Evolutionary conservation across 441 rosid species (phyloP).

Genomic region (Populus hybrid): DNA sequence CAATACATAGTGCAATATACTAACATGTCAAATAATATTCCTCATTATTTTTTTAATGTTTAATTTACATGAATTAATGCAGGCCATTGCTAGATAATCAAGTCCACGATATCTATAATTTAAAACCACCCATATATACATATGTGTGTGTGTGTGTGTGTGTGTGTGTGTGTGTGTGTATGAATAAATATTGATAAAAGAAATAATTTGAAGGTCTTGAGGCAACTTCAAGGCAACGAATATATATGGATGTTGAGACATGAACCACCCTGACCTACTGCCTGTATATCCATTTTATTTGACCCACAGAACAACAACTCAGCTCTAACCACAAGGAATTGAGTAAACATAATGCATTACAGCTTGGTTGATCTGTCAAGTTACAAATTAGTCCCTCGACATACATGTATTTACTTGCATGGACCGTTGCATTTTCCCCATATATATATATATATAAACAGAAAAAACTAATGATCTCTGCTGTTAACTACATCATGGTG

Average conservation of each 20-base stretch:
- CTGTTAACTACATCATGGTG: background rate
- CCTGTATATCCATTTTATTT: conserved; percentile 18
- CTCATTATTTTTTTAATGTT: background rate
- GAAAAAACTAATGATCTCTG: background rate
- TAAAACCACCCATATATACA: too few species aligned
- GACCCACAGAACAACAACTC: conserved; percentile 13
- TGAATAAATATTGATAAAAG: background rate
- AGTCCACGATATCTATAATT: background rate
- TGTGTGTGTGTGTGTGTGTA: too few species aligned
- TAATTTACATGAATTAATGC: too few species aligned
- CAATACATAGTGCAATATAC: too few species aligned
- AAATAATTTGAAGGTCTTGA: conserved; percentile 22
- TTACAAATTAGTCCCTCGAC: conserved; percentile 14
- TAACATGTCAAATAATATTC: too few species aligned
- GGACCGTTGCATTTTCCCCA: background rate
- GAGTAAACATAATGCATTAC: background rate
- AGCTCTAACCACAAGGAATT: background rate
- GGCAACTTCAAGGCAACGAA: conserved; percentile 32
- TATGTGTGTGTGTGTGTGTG: too few species aligned
- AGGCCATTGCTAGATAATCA: too few species aligned
- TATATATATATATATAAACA: too few species aligned
- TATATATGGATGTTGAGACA: conserved; percentile 38
- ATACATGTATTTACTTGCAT: background rate
- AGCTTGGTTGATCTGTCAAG: conserved; percentile 4
- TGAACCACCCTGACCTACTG: conserved; percentile 37